Conservation (phyloP, 2,329 filamentous ascomycete genomes). For the Fusarium sp. region DNA sequence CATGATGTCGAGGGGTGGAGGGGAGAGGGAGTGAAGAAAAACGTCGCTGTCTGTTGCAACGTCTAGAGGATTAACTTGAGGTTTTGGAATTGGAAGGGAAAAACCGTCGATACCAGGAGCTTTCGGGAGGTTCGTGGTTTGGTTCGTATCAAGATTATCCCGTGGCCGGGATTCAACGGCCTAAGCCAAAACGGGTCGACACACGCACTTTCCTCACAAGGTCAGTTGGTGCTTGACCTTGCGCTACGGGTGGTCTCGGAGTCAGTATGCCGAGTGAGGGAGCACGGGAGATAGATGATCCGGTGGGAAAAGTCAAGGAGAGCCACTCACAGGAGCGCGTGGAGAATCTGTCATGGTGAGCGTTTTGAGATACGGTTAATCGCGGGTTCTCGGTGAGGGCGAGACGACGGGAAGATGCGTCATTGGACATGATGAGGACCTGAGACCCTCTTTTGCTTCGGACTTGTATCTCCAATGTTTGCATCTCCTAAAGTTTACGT, state of each 20-base stretch:
- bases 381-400: conserved; percentile 41
- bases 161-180: conserved; percentile 39
- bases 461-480: conserved; percentile 33
- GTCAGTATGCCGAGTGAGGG: conserved; percentile 37
- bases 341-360: conserved; percentile 11
- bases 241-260: conserved; percentile 45
- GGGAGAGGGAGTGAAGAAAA: conserved; percentile 1
- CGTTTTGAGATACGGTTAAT: conserved; percentile 39
- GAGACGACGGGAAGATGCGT: conserved; percentile 31
- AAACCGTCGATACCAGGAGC: conserved; percentile 43
- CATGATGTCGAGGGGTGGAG: conserved; percentile 65
- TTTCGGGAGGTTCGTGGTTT: conserved; percentile 42
- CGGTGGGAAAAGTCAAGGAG: not conserved
- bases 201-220: conserved; percentile 18
- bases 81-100: conserved; percentile 35
- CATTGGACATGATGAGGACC: conserved; percentile 25
- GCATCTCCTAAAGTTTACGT: conserved; percentile 9
- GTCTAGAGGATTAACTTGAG: conserved; percentile 27
- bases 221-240: conserved; percentile 26
- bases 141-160: conserved; percentile 45
- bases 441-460: conserved; percentile 18
- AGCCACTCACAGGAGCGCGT: conserved; percentile 25
- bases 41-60: conserved; percentile 24
- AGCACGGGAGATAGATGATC: conserved; percentile 38
- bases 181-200: conserved; percentile 39